These are phyloP conservation scores for Corymbia maculata DNA, from an alignment of 345 rosid genomes.

Conservation along the genomic window DNA sequence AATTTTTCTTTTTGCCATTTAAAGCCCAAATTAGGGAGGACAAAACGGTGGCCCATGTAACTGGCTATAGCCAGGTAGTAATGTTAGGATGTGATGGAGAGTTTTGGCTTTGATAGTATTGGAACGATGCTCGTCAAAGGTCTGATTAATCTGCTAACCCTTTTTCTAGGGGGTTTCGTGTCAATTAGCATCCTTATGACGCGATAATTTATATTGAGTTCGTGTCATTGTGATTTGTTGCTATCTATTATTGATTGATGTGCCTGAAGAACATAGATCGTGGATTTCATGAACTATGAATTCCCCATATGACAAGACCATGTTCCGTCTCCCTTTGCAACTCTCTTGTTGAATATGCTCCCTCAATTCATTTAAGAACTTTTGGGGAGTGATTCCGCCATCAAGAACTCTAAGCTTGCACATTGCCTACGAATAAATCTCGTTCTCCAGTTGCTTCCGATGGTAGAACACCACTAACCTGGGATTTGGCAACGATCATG, in stretches of 20 bases:
- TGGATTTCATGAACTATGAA: background rate
- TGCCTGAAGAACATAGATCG: fast-evolving
- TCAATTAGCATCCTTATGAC: background rate
- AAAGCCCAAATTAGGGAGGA: too few relatives aligned
- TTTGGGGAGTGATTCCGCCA: too few relatives aligned
- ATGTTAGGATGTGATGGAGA: background rate
- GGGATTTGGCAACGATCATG: too few relatives aligned
- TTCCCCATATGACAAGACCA: too few relatives aligned
- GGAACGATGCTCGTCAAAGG: background rate
- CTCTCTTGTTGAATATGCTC: too few relatives aligned
- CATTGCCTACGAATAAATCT: background rate
- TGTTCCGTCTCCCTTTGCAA: too few relatives aligned
- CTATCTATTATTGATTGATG: background rate
- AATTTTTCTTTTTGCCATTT: too few relatives aligned
- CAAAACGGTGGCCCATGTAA: background rate
- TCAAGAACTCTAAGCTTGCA: too few relatives aligned
- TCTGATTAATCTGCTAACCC: background rate
- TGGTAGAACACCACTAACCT: fast-evolving
- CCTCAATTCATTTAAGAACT: too few relatives aligned
- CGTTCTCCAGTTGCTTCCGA: fast-evolving
- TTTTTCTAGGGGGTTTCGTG: background rate
- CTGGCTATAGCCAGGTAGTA: background rate
- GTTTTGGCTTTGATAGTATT: background rate
- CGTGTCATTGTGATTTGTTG: background rate
- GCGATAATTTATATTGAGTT: background rate